Base-by-base conservation (phyloP, 768 basidiomycete species). In the Guyanaporus albipodus region DNA sequence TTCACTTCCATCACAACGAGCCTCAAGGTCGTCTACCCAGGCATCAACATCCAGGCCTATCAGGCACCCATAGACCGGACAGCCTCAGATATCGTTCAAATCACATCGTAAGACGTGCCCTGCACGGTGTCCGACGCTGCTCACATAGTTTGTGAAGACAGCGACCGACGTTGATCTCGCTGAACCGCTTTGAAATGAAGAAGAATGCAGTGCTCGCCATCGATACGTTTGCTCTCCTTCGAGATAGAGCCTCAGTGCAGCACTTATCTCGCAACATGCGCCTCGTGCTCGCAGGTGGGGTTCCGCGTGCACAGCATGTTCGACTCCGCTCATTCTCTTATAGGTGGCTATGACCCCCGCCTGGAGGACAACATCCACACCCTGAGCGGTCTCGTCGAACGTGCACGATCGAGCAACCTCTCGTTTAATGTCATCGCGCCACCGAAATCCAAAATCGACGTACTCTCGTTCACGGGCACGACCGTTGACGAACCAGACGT, bases 161-260 rank as follows among this genome's bases (percentile, higher is more conserved):
- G 27, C 73, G 75, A 4, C 89, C 87, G 1, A 92, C 90, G 0
- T 66, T 98, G 4, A 60, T 97, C 1, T 91, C 94, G 5, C 70
- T 98, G 28, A 98, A 99, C 63, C 86, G 95, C 2, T 98, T 95
- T 60, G 96, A 99, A 67, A 80, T 76, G 58, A 98, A 98, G 74
- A 99, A 99, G 70, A 95, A 98, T 55, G 76, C 76, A 1, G 78
- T 78, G 2, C 73, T 99, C 2, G 96, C 94, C 0, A 72, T 98
- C 6, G 69, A 82, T 34, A 72, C 94, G 0, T 97, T 93, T 58
- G 82, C 87, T 1, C 64, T 69, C 11, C 63, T 91, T 29, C 68
- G 69, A 33, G 66, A 63, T 35, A 62, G 54, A 14, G 42, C 66
- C 11, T 44, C 49, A 6, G 14, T 24, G 37, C 55, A 49, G 21